phyloP scores from a whole-genome alignment of 371 early-diverging fungal genomes.

The Mucor mucedo region DNA sequence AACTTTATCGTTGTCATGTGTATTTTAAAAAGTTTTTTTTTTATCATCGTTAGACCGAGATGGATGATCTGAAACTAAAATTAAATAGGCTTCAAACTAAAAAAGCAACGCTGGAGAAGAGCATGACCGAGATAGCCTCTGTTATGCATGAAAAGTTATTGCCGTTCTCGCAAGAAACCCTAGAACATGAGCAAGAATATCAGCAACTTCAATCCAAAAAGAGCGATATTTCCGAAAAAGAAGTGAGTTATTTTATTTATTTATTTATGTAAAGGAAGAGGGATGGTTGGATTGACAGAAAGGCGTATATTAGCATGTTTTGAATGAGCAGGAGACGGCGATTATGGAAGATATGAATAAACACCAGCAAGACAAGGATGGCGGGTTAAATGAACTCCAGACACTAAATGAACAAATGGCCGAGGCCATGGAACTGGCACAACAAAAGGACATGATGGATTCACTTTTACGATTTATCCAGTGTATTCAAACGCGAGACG shows the following conservation, averaged over 20 bases:
- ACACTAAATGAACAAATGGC: background rate
- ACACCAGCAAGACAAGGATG: background rate
- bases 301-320: background rate
- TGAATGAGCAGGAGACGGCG: background rate
- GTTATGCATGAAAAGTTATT: background rate
- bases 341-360: background rate
- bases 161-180: background rate
- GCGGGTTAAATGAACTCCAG: background rate
- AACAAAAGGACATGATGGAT: background rate
- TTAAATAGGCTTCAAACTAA: slow-evolving; percentile 1
- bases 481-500: background rate
- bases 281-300: background rate
- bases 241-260: background rate
- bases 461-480: background rate
- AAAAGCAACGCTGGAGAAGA: background rate
- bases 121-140: background rate
- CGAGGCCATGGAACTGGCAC: background rate
- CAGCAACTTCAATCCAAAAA: background rate
- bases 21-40: too few relatives aligned
- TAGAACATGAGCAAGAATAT: slow-evolving; percentile 2
- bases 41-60: background rate
- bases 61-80: background rate
- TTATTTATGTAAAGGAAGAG: background rate
- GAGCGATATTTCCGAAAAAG: background rate
- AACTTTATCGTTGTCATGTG: too few relatives aligned